phyloP scores from a whole-genome alignment of 164 flowering plant species.

The Berberis thunbergii region DNA sequence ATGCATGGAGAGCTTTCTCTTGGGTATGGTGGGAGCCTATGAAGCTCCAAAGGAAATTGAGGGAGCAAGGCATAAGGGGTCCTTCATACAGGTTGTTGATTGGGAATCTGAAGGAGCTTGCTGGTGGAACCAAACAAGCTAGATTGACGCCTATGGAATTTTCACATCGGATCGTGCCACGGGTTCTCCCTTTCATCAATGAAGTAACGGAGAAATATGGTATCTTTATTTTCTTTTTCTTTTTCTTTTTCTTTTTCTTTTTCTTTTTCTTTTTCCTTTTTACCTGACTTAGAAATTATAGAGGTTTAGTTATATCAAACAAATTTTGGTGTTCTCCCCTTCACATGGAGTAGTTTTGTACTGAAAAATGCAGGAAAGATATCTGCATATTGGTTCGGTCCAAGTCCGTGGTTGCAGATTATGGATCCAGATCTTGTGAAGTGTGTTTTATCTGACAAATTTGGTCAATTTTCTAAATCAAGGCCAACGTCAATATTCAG shows the following conservation, averaged over 20 bases:
- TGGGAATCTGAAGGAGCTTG: slow-evolving; percentile 5
- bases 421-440: slow-evolving; percentile 19
- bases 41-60: slow-evolving; percentile 1
- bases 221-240: neutral
- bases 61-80: slow-evolving; percentile 13
- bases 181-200: slow-evolving; percentile 7
- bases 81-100: slow-evolving; percentile 3
- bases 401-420: slow-evolving; percentile 17
- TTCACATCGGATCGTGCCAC: slow-evolving; percentile 8
- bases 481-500: neutral
- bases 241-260: too few relatives aligned
- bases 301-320: too few relatives aligned
- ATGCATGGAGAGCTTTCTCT: too few relatives aligned
- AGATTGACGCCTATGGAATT: slow-evolving; percentile 5
- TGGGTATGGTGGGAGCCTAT: too few relatives aligned
- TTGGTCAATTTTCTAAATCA: slow-evolving; percentile 9
- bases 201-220: slow-evolving; percentile 1
- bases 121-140: neutral
- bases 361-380: slow-evolving; percentile 3
- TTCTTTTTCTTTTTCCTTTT: too few relatives aligned
- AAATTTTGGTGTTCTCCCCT: too few relatives aligned
- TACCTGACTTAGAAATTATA: too few relatives aligned
- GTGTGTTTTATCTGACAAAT: slow-evolving; percentile 12
- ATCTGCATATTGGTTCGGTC: slow-evolving; percentile 17
- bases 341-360: too few relatives aligned